Base-by-base conservation (phyloP, 2,329 filamentous ascomycete species). In the Diaporthe nobilis region DNA sequence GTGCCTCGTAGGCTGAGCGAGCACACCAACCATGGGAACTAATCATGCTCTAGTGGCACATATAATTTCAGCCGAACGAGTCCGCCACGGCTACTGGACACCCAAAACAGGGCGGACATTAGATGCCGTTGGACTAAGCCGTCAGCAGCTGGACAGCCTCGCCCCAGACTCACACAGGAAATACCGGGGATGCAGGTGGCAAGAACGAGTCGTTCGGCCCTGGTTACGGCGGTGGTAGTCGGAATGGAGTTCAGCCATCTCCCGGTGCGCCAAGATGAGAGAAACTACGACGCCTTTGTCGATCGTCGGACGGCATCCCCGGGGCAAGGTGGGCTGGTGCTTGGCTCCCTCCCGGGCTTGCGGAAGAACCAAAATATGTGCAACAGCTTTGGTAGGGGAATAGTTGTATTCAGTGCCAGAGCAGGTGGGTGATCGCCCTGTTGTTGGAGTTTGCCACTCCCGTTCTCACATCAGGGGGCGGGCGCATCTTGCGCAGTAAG, bases 321-420 rank as follows among this genome's bases (percentile, higher is more conserved):
- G 55, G 57, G 6, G 34, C 44, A 31, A 42, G 37, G 58, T 61
- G 58, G 25, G 55, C 20, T 39, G 10, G 60, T 53, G 25, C 58
- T 25, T 44, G 71, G 71, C 71, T 65, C 34, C 71, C 71, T 73
- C 71, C 71, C 58, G 71, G 71, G 17, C 49, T 49, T 55, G 34
- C 65, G 65, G 65, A 55, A 55, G 65, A 55, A 70, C 49, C 65
- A 70, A 9, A 70, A 6, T 22, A 17, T 70, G 65, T 55, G 65
- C 49, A 55, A 42, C 31, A 15, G 49, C 22, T 28, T 55, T 55
- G 4, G 47, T 55, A 55, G 58, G 47, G 34, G 42, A 47, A 63
- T 25, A 44, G 58, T 55, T 44, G 58, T 55, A 31, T 57, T 42
- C 25, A 63, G 47, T 20, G 22, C 51, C 51, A 49, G 53, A 49